Conservation (phyloP, 2,329 filamentous ascomycete species). For the Xylogone sp. region DNA sequence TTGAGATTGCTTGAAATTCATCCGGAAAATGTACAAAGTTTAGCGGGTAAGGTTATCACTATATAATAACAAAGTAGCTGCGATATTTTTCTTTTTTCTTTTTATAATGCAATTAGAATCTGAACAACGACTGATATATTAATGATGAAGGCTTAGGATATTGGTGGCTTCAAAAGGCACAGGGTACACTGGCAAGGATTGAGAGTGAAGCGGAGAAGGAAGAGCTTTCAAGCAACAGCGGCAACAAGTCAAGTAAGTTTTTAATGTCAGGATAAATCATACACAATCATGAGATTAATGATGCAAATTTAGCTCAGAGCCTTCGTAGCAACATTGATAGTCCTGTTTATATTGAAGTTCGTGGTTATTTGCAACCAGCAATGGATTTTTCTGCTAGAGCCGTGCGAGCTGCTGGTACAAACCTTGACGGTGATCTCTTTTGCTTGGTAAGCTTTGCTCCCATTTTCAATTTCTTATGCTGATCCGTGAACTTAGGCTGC, state of each 20-base stretch:
- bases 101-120: background rate
- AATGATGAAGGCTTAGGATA: conserved; percentile 38
- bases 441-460: conserved; percentile 32
- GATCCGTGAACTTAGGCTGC: conserved; percentile 34
- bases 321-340: conserved; percentile 22
- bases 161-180: conserved; percentile 47
- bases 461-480: background rate
- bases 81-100: too few species aligned
- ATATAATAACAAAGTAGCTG: background rate
- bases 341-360: conserved; percentile 46
- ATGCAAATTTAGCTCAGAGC: background rate
- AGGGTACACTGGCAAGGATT: conserved; percentile 43
- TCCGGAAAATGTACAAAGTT: conserved; percentile 36
- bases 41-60: conserved; percentile 33
- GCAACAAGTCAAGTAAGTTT: conserved; percentile 4
- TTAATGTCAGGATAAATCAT: background rate
- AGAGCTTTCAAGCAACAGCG: conserved; percentile 18
- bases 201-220: conserved; percentile 37
- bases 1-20: conserved; percentile 40
- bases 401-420: conserved; percentile 37
- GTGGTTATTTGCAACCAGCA: conserved; percentile 45
- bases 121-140: background rate
- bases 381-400: conserved; percentile 46
- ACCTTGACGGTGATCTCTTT: conserved; percentile 39
- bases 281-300: background rate